Conservation (phyloP, 116 monocot genomes). For the Cymodocea nodosa region DNA sequence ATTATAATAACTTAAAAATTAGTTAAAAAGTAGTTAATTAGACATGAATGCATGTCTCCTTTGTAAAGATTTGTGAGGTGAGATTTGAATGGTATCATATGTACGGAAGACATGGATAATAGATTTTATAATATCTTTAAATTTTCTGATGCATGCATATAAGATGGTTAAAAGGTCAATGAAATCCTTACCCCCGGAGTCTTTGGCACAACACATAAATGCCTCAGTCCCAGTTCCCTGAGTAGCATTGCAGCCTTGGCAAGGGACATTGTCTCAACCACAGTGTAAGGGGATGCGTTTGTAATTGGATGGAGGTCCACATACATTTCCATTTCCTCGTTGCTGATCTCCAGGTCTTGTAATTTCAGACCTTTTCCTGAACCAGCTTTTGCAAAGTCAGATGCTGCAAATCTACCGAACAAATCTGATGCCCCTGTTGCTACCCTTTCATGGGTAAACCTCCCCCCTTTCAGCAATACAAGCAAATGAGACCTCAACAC, state of each 20-base stretch:
- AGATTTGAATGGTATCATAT: too few relatives aligned
- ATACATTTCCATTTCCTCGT: constrained; percentile 88
- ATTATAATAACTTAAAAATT: too few relatives aligned
- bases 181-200: constrained; percentile 39
- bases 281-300: constrained; percentile 70
- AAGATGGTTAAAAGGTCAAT: background rate
- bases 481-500: constrained; percentile 78
- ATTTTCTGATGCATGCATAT: too few relatives aligned
- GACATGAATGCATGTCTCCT: too few relatives aligned
- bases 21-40: too few relatives aligned
- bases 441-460: constrained; percentile 54
- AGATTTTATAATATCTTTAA: too few relatives aligned
- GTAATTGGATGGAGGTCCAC: constrained; percentile 66
- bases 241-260: constrained; percentile 74
- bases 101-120: too few relatives aligned
- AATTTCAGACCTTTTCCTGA: constrained; percentile 67
- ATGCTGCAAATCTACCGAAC: constrained; percentile 38
- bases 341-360: constrained; percentile 57
- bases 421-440: constrained; percentile 23
- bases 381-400: constrained; percentile 72
- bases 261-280: constrained; percentile 69
- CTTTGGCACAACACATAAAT: constrained; percentile 79
- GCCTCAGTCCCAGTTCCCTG: constrained; percentile 54
- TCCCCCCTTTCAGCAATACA: constrained; percentile 69
- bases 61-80: too few relatives aligned